Conservation (phyloP, 768 basidiomycete genomes). For the Tubosaeta sp. region DNA sequence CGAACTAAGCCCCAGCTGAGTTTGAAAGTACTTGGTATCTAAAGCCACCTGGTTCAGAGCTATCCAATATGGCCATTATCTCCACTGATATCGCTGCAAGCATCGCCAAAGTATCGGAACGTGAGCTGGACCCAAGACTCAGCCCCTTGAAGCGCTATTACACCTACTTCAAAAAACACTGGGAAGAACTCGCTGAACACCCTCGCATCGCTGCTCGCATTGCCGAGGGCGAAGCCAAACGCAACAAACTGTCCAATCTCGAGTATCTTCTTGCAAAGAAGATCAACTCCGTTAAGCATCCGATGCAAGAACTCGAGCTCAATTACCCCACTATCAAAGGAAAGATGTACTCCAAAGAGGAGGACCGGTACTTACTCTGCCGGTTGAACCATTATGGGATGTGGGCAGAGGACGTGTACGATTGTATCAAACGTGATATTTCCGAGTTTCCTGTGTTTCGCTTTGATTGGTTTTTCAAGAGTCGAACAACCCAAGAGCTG, state of each 20-base stretch:
- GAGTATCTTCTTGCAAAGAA: conserved; percentile 77
- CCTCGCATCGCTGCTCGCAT: conserved; percentile 82
- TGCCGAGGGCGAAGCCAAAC: conserved; percentile 83
- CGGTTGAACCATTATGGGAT: conserved; percentile 89
- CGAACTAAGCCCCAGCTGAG: too few species aligned
- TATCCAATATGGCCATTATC: too few species aligned
- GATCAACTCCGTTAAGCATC: conserved; percentile 77
- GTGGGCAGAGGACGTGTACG: conserved; percentile 85
- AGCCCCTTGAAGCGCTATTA: conserved; percentile 79
- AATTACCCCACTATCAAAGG: conserved; percentile 95
- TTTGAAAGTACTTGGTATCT: too few species aligned
- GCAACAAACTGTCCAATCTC: conserved; percentile 79
- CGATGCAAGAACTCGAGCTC: conserved; percentile 96
- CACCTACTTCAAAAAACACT: conserved; percentile 82
- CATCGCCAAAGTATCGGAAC: too few species aligned
- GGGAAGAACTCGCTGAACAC: conserved; percentile 70
- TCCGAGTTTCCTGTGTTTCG: conserved; percentile 95
- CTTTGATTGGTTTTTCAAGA: conserved; percentile 99
- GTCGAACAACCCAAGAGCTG: conserved; percentile 78
- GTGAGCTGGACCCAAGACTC: too few species aligned
- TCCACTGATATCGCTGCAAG: too few species aligned
- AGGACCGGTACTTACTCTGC: conserved; percentile 92
- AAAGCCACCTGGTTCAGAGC: too few species aligned
- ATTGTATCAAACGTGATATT: conserved; percentile 94
- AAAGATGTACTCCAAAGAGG: conserved; percentile 94